Conservation (phyloP, 164 flowering plant species). For the Warburgia ugandensis region DNA sequence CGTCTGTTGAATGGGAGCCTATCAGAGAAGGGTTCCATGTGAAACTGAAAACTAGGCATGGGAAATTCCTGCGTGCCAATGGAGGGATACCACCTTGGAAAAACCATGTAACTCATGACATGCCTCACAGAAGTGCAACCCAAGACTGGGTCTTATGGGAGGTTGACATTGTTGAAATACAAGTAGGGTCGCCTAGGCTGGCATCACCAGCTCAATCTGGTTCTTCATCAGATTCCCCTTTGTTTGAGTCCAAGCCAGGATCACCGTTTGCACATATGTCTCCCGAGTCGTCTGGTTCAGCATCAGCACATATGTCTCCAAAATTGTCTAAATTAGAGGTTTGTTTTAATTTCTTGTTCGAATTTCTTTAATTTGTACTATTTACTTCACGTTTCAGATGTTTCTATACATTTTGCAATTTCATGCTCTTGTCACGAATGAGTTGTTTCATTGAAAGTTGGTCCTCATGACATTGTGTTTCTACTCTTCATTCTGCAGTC, state of each 20-base stretch:
- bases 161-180: constrained; percentile 59
- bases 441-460: not conserved
- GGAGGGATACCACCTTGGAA: constrained; percentile 89
- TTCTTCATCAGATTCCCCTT: too few species aligned
- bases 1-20: constrained; percentile 84
- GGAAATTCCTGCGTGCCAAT: constrained; percentile 69
- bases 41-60: constrained; percentile 63
- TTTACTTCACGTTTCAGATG: not conserved
- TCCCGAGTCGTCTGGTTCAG: not conserved
- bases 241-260: too few species aligned
- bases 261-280: too few species aligned
- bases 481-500: constrained; percentile 37
- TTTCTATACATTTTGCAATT: not conserved
- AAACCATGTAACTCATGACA: constrained; percentile 75
- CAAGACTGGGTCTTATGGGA: constrained; percentile 86
- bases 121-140: constrained; percentile 57
- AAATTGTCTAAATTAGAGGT: constrained; percentile 49
- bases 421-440: not conserved
- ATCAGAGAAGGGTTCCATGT: constrained; percentile 49
- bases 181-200: constrained; percentile 13
- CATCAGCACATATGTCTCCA: constrained; percentile 9
- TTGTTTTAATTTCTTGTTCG: constrained; percentile 3
- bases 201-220: too few species aligned
- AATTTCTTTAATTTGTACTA: not conserved
- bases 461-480: not conserved